Conservation (phyloP, 768 basidiomycete species). For the Agrocybe pediades region DNA sequence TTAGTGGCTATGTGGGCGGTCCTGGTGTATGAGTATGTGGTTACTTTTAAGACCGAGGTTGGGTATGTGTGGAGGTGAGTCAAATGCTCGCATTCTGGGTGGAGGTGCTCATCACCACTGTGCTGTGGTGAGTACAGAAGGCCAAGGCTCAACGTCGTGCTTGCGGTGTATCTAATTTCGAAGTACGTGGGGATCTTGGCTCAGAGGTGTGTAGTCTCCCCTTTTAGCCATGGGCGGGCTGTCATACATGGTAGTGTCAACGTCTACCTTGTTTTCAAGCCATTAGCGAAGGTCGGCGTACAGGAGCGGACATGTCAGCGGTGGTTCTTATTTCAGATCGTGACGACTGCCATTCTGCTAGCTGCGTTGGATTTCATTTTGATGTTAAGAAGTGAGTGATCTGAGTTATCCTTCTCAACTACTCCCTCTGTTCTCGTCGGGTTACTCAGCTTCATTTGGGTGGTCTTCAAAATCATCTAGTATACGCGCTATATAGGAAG, state of each 20-base stretch:
- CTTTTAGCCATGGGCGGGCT: too few relatives aligned
- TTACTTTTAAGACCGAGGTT: neutral
- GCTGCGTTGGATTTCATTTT: constrained; percentile 11
- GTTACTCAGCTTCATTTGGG: neutral
- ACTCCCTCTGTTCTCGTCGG: neutral
- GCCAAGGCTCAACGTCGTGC: neutral
- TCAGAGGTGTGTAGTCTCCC: constrained; percentile 3
- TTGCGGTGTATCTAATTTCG: constrained; percentile 1
- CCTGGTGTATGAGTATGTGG: neutral
- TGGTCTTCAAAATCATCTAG: neutral
- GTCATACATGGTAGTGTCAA: constrained; percentile 8
- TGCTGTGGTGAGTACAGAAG: too few relatives aligned
- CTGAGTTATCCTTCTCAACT: neutral
- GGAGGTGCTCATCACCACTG: too few relatives aligned
- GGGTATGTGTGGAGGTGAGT: neutral
- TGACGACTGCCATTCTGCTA: constrained; percentile 2
- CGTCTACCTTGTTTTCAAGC: constrained; percentile 10
- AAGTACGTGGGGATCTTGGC: constrained; percentile 5
- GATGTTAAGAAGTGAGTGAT: constrained; percentile 13
- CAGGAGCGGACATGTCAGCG: constrained; percentile 3
- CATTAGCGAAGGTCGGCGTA: neutral
- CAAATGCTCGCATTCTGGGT: too few relatives aligned
- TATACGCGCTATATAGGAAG: constrained; percentile 13
- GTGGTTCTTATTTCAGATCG: constrained; percentile 9
- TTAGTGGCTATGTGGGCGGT: neutral